Conservation (phyloP, 2,329 filamentous ascomycete genomes). For the Aureobasidium sp. region DNA sequence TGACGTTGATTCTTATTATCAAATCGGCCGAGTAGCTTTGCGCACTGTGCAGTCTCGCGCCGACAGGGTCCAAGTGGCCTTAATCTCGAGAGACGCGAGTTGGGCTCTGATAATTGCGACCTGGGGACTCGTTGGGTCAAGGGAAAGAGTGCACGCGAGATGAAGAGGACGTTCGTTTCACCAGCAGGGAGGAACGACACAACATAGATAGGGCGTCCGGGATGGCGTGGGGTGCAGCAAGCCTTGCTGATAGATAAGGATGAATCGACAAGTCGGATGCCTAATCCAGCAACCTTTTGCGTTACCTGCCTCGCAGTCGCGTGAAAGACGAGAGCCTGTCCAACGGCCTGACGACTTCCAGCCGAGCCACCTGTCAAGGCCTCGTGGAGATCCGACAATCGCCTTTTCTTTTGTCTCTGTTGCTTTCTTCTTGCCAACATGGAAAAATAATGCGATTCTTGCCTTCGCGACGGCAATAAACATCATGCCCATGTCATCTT, state of each 20-base stretch:
- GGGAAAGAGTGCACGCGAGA: slow-evolving; percentile 6
- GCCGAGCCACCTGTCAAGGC: not conserved
- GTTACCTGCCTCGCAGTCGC: not conserved
- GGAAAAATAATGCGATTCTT: not conserved
- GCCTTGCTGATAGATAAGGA: slow-evolving; percentile 12
- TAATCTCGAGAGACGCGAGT: slow-evolving; percentile 3
- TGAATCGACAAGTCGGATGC: not conserved
- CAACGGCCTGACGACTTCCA: slow-evolving; percentile 4
- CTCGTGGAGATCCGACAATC: not conserved
- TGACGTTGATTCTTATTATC: slow-evolving; percentile 15
- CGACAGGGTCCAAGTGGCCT: slow-evolving; percentile 4
- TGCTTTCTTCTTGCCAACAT: not conserved
- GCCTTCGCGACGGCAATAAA: not conserved
- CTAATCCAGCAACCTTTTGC: not conserved
- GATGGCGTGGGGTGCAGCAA: slow-evolving; percentile 8
- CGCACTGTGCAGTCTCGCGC: slow-evolving; percentile 5
- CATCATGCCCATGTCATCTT: not conserved
- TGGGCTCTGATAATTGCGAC: not conserved
- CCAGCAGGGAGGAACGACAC: not conserved
- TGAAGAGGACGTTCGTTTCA: slow-evolving; percentile 6
- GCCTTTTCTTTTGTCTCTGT: not conserved
- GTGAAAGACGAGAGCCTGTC: not conserved
- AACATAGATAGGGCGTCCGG: slow-evolving; percentile 9
- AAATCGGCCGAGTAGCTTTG: slow-evolving; percentile 8
- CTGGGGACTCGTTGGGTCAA: not conserved